Evolutionary conservation across 192 early-diverging fungal genomes (phyloP).

Genomic region (Polychytrium aggregatum): DNA sequence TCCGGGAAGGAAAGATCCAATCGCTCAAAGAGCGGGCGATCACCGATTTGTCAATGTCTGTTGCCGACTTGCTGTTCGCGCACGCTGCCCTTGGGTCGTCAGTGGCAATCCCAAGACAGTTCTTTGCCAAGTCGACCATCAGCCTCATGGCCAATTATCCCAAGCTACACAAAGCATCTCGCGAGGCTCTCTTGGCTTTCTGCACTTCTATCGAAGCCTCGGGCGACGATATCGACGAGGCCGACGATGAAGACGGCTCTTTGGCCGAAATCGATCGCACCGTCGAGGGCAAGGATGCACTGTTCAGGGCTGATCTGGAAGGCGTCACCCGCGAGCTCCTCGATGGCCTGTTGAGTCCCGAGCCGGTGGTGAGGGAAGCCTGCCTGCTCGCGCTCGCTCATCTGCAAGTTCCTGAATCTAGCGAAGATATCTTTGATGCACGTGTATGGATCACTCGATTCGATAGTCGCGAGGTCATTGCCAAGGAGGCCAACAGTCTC

Average conservation of each 20-base stretch:
- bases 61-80: slow-evolving; percentile 28
- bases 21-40: slow-evolving; percentile 25
- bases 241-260: slow-evolving; percentile 15
- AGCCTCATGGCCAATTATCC: no score
- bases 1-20: slow-evolving; percentile 18
- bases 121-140: no score
- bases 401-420: slow-evolving; percentile 15
- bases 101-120: no score
- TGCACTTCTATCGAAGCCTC: no score
- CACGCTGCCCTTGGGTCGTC: slow-evolving; percentile 29
- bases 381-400: slow-evolving; percentile 53
- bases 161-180: no score
- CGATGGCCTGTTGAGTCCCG: slow-evolving; percentile 48
- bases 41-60: slow-evolving; percentile 27
- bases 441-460: slow-evolving; percentile 60
- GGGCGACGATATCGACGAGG: slow-evolving; percentile 20
- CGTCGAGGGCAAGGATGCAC: background rate
- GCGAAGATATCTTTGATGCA: slow-evolving; percentile 46
- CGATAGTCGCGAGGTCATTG: slow-evolving; percentile 45
- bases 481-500: slow-evolving; percentile 42
- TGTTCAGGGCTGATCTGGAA: slow-evolving; percentile 5
- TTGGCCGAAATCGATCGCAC: slow-evolving; percentile 8
- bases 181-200: no score
- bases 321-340: slow-evolving; percentile 49
- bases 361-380: slow-evolving; percentile 54